Evolutionary conservation across 2,329 filamentous ascomycete genomes (phyloP).

Genomic region (Verticillium albo-atrum): DNA sequence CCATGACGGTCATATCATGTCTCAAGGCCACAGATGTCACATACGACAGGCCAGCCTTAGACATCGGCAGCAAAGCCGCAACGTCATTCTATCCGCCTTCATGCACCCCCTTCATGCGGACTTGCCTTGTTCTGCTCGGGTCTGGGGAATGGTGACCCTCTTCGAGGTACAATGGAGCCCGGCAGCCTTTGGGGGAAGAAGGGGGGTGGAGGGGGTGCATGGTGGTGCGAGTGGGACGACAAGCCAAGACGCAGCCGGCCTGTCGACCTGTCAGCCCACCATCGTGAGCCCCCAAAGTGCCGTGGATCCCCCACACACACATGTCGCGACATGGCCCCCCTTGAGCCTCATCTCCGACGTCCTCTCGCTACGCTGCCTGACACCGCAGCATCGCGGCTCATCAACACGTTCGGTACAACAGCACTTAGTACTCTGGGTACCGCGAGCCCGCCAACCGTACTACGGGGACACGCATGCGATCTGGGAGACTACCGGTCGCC

Average conservation of each 20-base stretch:
- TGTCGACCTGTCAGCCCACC: neutral
- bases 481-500: no score
- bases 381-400: neutral
- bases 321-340: conserved; percentile 1
- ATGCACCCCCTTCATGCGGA: conserved; percentile 14
- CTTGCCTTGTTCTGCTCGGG: conserved; percentile 7
- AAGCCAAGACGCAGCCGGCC: neutral
- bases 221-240: conserved; percentile 8
- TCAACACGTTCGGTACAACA: neutral
- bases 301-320: conserved; percentile 7
- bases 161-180: neutral
- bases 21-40: neutral
- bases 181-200: no score
- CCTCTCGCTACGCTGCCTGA: neutral
- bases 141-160: conserved; percentile 11
- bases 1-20: no score
- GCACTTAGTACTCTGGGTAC: no score
- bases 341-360: conserved; percentile 11
- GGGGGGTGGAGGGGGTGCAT: conserved; percentile 4
- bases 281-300: conserved; percentile 4
- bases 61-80: conserved; percentile 21
- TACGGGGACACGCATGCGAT: neutral
- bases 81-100: conserved; percentile 14
- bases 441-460: neutral
- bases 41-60: neutral